Conservation (phyloP, 805 yeast genomes). For the Cyberlindnera samutprakarnensis region DNA sequence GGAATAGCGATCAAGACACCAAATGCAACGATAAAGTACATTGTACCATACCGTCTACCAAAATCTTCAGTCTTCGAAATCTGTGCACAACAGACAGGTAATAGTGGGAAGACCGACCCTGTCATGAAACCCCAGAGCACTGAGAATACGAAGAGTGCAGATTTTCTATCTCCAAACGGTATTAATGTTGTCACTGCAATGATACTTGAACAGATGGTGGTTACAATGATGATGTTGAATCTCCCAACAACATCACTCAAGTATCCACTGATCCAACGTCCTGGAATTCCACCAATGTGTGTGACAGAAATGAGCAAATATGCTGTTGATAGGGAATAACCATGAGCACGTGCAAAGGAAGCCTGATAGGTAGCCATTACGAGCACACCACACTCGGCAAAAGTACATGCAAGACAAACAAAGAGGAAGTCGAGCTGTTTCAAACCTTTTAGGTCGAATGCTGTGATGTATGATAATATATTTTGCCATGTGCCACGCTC, state of each 20-base stretch:
- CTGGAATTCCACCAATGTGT: slow-evolving; percentile 26
- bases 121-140: slow-evolving; percentile 43
- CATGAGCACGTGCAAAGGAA: slow-evolving; percentile 30
- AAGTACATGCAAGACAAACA: slow-evolving; percentile 33
- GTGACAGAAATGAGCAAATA: slow-evolving; percentile 35
- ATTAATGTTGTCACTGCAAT: slow-evolving; percentile 30
- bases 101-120: slow-evolving; percentile 33
- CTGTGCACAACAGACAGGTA: slow-evolving; percentile 43
- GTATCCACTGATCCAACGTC: slow-evolving; percentile 27
- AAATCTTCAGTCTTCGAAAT: slow-evolving; percentile 43
- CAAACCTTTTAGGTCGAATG: slow-evolving; percentile 29
- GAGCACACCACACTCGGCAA: slow-evolving; percentile 38
- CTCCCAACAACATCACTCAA: slow-evolving; percentile 34
- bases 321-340: slow-evolving; percentile 23
- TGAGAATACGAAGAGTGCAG: slow-evolving; percentile 29
- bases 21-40: slow-evolving; percentile 51
- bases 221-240: slow-evolving; percentile 36
- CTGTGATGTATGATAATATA: slow-evolving; percentile 18
- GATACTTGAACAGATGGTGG: slow-evolving; percentile 26
- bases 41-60: slow-evolving; percentile 46
- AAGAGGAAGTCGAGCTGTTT: slow-evolving; percentile 35
- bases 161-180: slow-evolving; percentile 27
- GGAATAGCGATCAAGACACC: slow-evolving; percentile 41
- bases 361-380: slow-evolving; percentile 41
- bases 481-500: slow-evolving; percentile 20